These are phyloP conservation scores for Bidens hawaiensis DNA, from an alignment of 140 eudicot species.

Conservation along the genomic window DNA sequence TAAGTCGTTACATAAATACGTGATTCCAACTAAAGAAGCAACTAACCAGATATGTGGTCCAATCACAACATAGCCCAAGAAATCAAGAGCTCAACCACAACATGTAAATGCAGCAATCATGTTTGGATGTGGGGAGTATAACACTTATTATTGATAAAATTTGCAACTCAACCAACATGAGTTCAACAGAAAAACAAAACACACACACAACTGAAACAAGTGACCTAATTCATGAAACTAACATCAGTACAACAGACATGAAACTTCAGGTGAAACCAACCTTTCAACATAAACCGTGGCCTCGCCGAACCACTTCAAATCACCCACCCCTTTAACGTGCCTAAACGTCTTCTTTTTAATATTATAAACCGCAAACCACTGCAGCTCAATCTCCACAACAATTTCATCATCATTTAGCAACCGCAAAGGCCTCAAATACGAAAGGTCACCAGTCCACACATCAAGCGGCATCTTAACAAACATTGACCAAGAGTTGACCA, in stretches of 20 bases:
- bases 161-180: no score
- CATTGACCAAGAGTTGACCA: conserved; percentile 31
- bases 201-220: background rate
- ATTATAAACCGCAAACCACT: conserved; percentile 25
- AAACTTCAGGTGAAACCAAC: conserved; percentile 29
- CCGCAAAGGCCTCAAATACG: conserved; percentile 31
- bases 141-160: no score
- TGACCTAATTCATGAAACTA: background rate
- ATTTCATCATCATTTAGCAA: conserved; percentile 29
- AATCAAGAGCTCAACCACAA: no score
- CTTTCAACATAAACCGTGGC: conserved; percentile 36
- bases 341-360: conserved; percentile 19
- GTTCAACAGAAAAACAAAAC: no score
- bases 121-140: no score
- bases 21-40: no score
- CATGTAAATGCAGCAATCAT: no score
- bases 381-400: conserved; percentile 29
- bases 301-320: conserved; percentile 30
- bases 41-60: no score
- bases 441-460: conserved; percentile 12
- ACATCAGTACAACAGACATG: conserved; percentile 19
- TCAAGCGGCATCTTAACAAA: conserved; percentile 23
- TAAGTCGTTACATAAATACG: no score
- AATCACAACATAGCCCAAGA: no score
- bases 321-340: background rate